Conservation (phyloP, 2,329 filamentous ascomycete genomes). For the Pleurostoma richardsiae region DNA sequence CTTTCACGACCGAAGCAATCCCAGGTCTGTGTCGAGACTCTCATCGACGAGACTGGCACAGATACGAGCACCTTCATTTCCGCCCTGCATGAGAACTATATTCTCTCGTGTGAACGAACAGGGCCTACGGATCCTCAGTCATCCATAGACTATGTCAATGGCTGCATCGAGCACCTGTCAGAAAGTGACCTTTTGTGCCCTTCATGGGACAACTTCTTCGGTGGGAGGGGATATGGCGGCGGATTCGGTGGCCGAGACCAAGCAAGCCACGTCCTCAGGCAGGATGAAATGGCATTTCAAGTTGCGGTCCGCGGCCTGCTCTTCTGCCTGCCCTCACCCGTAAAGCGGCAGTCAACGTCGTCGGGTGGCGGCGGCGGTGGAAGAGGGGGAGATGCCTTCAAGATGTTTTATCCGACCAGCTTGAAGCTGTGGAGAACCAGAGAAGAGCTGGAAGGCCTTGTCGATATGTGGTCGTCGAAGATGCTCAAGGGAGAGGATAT, state of each 20-base stretch:
- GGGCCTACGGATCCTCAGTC: slow-evolving; percentile 45
- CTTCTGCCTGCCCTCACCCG: slow-evolving; percentile 79
- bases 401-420: slow-evolving; percentile 89
- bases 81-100: slow-evolving; percentile 90
- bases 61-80: slow-evolving; percentile 88
- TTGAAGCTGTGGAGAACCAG: slow-evolving; percentile 77
- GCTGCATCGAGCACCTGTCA: slow-evolving; percentile 82
- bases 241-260: slow-evolving; percentile 48
- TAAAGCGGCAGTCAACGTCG: slow-evolving; percentile 58
- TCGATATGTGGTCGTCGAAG: slow-evolving; percentile 64
- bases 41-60: slow-evolving; percentile 92
- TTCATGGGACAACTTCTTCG: slow-evolving; percentile 64
- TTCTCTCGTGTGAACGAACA: slow-evolving; percentile 68
- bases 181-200: slow-evolving; percentile 81
- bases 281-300: slow-evolving; percentile 93
- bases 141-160: slow-evolving; percentile 73
- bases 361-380: slow-evolving; percentile 31
- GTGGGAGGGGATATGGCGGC: slow-evolving; percentile 47
- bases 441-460: slow-evolving; percentile 72
- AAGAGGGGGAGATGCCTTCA: slow-evolving; percentile 59
- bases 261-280: slow-evolving; percentile 70
- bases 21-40: slow-evolving; percentile 62
- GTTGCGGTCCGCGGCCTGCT: slow-evolving; percentile 81
- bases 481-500: slow-evolving; percentile 49
- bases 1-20: slow-evolving; percentile 56